Evolutionary conservation across 805 yeast species (phyloP).

Genomic region (Candida coquimbonensis): DNA sequence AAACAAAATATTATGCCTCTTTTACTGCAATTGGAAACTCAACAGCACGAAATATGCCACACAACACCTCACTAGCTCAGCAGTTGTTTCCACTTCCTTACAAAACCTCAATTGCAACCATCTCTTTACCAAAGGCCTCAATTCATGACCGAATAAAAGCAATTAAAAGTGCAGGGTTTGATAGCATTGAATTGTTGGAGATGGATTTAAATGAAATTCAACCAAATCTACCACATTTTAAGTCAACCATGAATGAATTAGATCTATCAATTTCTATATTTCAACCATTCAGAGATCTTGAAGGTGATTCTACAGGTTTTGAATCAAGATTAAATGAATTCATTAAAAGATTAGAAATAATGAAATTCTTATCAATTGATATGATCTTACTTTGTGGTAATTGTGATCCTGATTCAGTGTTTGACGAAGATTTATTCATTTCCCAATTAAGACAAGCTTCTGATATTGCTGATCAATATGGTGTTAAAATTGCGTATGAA

Average conservation of each 20-base stretch:
- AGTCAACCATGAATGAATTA: neutral
- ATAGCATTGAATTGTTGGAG: constrained; percentile 6
- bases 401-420: neutral
- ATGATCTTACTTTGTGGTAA: constrained; percentile 2
- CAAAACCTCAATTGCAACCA: constrained; percentile 4
- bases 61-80: too few species aligned
- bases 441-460: constrained; percentile 2
- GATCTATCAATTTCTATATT: constrained; percentile 4
- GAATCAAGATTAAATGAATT: neutral
- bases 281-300: constrained; percentile 9
- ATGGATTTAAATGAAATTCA: constrained; percentile 1
- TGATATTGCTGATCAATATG: constrained; percentile 3
- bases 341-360: neutral
- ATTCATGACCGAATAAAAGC: neutral
- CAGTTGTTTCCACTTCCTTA: neutral
- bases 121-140: constrained; percentile 3
- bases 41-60: too few species aligned
- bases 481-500: constrained; percentile 24
- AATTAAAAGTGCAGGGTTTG: constrained; percentile 4
- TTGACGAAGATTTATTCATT: neutral
- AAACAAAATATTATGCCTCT: too few species aligned
- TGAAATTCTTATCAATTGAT: constrained; percentile 1
- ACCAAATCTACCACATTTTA: neutral
- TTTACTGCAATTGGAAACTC: neutral
- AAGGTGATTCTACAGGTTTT: constrained; percentile 1